Evolutionary conservation across 2,329 filamentous ascomycete species (phyloP), one percentile per base, ranked within the genome.

Genomic region (Furcasterigmium sp.): DNA sequence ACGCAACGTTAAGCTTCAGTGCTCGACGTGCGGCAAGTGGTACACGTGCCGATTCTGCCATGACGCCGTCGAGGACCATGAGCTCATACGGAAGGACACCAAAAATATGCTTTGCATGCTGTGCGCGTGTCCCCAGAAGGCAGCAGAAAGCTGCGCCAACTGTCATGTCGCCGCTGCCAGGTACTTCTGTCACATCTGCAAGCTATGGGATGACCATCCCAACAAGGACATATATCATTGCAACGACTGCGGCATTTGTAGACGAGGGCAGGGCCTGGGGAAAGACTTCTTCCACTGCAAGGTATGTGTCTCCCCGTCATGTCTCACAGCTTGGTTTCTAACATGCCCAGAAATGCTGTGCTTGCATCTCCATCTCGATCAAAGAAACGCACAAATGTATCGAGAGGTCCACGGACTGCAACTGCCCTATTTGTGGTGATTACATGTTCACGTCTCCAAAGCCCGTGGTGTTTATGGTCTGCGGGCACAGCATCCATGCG

Each of bases 241-340:
- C 63, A 79, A 83, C 56, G 93, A 97, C 57, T 98, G 93, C 63
- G 93, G 93, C 5, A 95, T 98, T 48, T 98, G 93, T 60, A 80
- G 93, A 46, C 84, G 91, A 45, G 93, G 93, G 2, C 80, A 89
- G 61, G 93, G 93, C 2, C 70, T 98, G 23, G 91, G 93, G 4
- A 97, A 95, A 60, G 93, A 98, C 60, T 98, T 95, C 61, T 91
- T 94, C 57, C 93, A 98, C 64, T 98, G 93, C 85, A 94, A 95
- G 79, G 89, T 91, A 69, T 26, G 11, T 4, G 21, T 15, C 15
- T 20, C 15, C n/a, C 25, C 17, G 8, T 10, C 7, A n/a, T n/a
- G 13, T 37, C 30, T 36, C n/a, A 3, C 11, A 6, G 17, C 18
- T 20, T 10, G 9, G 35, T 8, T 15, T 25, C 39, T 39, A 40